A percentile compares a stretch with the other conserved stretches of the same genome.
Evolutionary conservation across 2,329 filamentous ascomycete species (phyloP).

Genomic region (Lasiodiplodia citricola): DNA sequence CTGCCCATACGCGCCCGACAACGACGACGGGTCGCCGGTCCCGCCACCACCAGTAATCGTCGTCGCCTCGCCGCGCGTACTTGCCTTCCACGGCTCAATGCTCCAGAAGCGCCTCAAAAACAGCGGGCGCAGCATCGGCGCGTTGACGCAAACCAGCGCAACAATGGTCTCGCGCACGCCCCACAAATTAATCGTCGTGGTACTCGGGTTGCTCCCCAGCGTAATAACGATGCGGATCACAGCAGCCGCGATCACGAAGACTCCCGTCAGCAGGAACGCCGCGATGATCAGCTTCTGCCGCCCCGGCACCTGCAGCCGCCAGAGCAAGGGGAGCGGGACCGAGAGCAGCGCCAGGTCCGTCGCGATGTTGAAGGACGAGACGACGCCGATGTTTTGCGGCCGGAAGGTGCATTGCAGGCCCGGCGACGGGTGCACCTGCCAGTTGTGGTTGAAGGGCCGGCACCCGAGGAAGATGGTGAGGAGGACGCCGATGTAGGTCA

Average conservation of each 20-base stretch:
- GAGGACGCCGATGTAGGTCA: conserved; percentile 41
- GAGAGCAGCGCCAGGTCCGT: conserved; percentile 41
- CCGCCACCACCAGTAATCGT: background rate
- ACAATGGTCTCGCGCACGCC: conserved; percentile 45
- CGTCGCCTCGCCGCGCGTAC: background rate
- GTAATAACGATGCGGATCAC: conserved; percentile 41
- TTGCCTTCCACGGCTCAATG: background rate
- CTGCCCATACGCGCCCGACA: background rate
- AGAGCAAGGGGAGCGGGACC: conserved; percentile 44
- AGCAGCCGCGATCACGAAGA: conserved; percentile 45
- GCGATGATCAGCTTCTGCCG: conserved; percentile 40
- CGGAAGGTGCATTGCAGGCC: conserved; percentile 37
- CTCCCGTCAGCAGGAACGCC: conserved; percentile 40
- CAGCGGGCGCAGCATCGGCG: conserved; percentile 41
- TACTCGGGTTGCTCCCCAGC: conserved; percentile 36
- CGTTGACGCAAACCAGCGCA: conserved; percentile 43
- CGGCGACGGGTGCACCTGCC: conserved; percentile 37
- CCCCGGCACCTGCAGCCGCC: conserved; percentile 38
- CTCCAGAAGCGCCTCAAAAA: conserved; percentile 38
- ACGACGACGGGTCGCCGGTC: background rate
- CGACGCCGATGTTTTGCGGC: conserved; percentile 38
- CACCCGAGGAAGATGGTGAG: conserved; percentile 40
- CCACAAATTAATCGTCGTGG: conserved; percentile 44
- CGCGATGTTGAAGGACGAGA: conserved; percentile 38
- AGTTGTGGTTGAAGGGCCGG: conserved; percentile 36